Base-by-base conservation (phyloP, 495 filamentous ascomycete species). In the Hypoxylon lienhwacheense region DNA sequence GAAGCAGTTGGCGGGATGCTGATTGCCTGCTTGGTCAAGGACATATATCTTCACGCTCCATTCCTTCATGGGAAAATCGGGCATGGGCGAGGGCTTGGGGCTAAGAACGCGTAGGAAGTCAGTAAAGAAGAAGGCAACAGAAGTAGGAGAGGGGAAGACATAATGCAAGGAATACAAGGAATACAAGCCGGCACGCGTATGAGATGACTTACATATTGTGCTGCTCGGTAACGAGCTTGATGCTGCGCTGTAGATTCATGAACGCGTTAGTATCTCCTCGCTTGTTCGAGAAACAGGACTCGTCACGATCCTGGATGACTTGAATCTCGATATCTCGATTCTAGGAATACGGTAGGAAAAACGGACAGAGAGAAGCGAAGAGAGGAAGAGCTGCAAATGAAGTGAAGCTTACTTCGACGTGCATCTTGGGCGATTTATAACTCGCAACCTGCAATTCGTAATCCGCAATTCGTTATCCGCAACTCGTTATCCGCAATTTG, bases 181-280 rank as follows among this genome's bases (percentile, higher is more conserved):
- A 37, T 43, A 17, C 1, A 32, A 20, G 33, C 12, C 16, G 14
- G 21, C 16, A 17, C 21, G 22, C 21, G 3, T 2, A 17, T 24
- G 42, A 22, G 36, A 50, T 42, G 61, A 82, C 88, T 70, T 83
- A 95, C 90, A 91, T 85, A 68, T 89, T 81, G 52, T 83, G 81
- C 71, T 97, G 92, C 72, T 91, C 85, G 19, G 93, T 98, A 54
- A 97, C 80, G 71, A 98, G 81, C 79, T 92, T 91, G 69, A 98
- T 80, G 50, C 79, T 88, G 53, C 93, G 85, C 77, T 95, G 50
- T 5, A 55, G 22, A 28, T 46, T 45, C 50, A 59, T 47, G 29
- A 33, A 40, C 48, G 44, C 44, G 59, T 63, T 22, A 63, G 59
- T 55, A 59, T 41, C 50, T 28, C 16, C 44, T 50, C 45, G 52